Evolutionary conservation across 805 yeast species (phyloP), one percentile per base, ranked within the genome.

Genomic region (Debaryomyces hansenii): DNA sequence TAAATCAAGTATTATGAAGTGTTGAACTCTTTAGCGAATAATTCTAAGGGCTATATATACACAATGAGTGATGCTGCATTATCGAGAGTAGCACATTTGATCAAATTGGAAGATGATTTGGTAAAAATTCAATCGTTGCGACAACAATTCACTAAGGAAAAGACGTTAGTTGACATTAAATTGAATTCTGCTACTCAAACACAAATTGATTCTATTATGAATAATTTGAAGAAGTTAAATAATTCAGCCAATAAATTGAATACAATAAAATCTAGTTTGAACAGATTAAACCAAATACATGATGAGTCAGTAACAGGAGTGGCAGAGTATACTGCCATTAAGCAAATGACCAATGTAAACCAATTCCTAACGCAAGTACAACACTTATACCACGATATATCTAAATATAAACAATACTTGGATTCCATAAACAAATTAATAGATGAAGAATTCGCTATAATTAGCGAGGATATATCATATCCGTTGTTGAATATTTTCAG

Each of bases 281-380:
- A 63, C 29, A 64, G 59, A 37, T 64, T 79, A 37, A 78, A 85
- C 37, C 72, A 75, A 48, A 68, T 83, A 5, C 78, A 84, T 45
- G 66, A 66, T n/a, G 84, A 80, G 21, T 80, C 85, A 15, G 73
- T 78, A 24, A 71, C 79, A 9, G 74, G 84, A 7, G 84, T 88
- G 18, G 74, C 77, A 16, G 79, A 84, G 45, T 90, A 88, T 63
- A 85, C 81, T 41, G 72, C 85, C 33, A 84, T 91, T 40, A 79
- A 82, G 59, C 75, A 77, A 48, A 80, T 90, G 49, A 81, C 95
- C 0, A 72, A 72, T 20, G 77, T 86, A 4, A 84, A 87, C 61
- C 86, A 85, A 53, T 85, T 84, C 53, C 83, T 92, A 61, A 79
- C 77, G 41, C 85, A 83, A 54, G 87, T 89, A 7, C 81, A 83